A percentile compares a stretch with the other conserved stretches of the same genome.
phyloP scores from a whole-genome alignment of 768 basidiomycete species.

The Psilocybe azurescens region DNA sequence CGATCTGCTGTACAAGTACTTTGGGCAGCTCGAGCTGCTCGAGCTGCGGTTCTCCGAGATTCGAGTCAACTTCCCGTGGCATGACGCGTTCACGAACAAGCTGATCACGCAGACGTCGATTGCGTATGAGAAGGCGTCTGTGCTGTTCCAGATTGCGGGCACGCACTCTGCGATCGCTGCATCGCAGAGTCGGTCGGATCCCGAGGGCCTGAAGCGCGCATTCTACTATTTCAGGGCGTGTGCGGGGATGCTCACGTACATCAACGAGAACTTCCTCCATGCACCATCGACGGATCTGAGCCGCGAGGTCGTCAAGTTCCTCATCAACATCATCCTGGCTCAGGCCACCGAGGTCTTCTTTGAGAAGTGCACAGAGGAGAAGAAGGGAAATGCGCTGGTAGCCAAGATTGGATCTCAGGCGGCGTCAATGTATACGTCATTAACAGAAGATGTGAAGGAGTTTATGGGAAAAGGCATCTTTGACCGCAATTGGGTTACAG shows the following conservation, averaged over 20 bases:
- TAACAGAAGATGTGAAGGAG: constrained; percentile 94
- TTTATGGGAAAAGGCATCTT: constrained; percentile 97
- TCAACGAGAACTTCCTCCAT: constrained; percentile 99
- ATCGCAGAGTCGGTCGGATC: constrained; percentile 83
- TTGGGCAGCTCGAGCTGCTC: constrained; percentile 96
- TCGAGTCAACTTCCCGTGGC: constrained; percentile 95
- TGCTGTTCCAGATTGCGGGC: constrained; percentile 94
- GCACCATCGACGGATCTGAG: constrained; percentile 95
- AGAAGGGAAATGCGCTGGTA: constrained; percentile 80
- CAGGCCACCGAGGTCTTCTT: constrained; percentile 97
- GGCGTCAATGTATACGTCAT: constrained; percentile 76
- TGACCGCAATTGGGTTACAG: constrained; percentile 90
- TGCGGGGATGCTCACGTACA: constrained; percentile 97
- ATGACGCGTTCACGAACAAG: constrained; percentile 96
- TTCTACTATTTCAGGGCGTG: constrained; percentile 91
- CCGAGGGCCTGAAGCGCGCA: constrained; percentile 91
- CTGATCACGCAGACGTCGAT: constrained; percentile 94
- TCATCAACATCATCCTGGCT: constrained; percentile 85
- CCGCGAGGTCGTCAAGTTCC: constrained; percentile 92
- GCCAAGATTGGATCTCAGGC: constrained; percentile 86
- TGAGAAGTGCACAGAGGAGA: constrained; percentile 94
- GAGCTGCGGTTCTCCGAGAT: constrained; percentile 98
- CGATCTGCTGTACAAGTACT: constrained; percentile 98
- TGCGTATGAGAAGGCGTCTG: constrained; percentile 97
- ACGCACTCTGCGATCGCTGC: constrained; percentile 93